Evolutionary conservation across 352 stramenopile species (phyloP), one percentile per base, ranked within the genome.

Genomic region (Globisporangium recalcitrans): DNA sequence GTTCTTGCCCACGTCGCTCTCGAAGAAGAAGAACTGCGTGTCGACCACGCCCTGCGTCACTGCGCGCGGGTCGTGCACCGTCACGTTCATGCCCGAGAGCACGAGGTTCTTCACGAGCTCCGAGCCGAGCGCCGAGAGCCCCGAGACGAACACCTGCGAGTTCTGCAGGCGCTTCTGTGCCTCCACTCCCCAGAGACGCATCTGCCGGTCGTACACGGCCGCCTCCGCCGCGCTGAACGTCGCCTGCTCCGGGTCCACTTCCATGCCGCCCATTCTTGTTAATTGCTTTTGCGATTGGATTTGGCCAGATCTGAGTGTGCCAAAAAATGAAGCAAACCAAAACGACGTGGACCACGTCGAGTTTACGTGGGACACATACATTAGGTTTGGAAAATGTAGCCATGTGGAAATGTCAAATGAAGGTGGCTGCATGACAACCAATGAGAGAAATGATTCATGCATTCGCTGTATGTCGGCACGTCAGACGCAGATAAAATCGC

Each of bases 31-130:
- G 57, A 97, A 97, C 64, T 97, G 93, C 38, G 86, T 69, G 22
- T 63, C 74, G 1, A 89, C 75, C 55, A 75, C 58, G n/a, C 62
- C 53, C 44, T 72, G 26, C 47, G 80, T 81, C 63, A 92, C 67
- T 54, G 58, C 34, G 59, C 62, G 69, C 44, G 71, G 68, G 76
- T 99, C 96, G 61, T 97, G 96, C 38, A 99, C 58, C 3, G 93
- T 97, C 4, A 97, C 91, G 63, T 78, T 83, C 62, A 99, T 92
- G 24, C 97, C 97, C 8, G 96, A 96, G 61, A 99, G 80, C 57
- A 98, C 88, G 13, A 99, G 77, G 81, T 99, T 99, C 77, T 99
- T 99, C 26, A 96, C 87, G 29, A 98, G 85, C 85, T 99, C 94
- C 52, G 83, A 88, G 29, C 90, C 87, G 29, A 96, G 70, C 64